Conservation (phyloP, 2,329 filamentous ascomycete species). For the Penicillium sp. region DNA sequence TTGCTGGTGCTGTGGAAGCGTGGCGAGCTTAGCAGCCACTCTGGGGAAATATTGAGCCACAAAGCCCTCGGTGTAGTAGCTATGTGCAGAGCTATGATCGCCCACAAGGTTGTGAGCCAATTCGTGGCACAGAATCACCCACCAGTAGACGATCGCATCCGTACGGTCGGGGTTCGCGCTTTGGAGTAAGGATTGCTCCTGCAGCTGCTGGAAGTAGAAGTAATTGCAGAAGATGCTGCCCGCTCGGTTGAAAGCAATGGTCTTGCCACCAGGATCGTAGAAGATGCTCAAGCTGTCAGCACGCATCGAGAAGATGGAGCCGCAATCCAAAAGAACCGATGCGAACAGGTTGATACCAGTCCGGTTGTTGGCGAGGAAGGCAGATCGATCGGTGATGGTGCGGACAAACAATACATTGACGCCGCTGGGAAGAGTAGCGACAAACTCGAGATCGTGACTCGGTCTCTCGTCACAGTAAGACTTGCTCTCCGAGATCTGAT, state of each 20-base stretch:
- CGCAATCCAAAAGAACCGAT: conserved; percentile 68
- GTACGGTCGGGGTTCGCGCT: conserved; percentile 53
- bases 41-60: conserved; percentile 75
- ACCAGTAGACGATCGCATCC: conserved; percentile 85
- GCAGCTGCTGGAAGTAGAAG: conserved; percentile 80
- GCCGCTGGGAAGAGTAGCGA: conserved; percentile 69
- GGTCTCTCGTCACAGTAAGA: conserved; percentile 83
- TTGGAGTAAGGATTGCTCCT: conserved; percentile 57
- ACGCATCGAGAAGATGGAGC: conserved; percentile 71
- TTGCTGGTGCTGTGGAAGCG: conserved; percentile 11
- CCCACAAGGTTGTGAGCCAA: conserved; percentile 88
- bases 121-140: conserved; percentile 93
- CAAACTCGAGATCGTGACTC: conserved; percentile 71
- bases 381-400: conserved; percentile 53
- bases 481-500: conserved; percentile 76
- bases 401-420: conserved; percentile 74
- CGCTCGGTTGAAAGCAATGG: conserved; percentile 88
- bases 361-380: conserved; percentile 66
- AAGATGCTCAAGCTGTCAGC: conserved; percentile 78
- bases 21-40: conserved; percentile 62
- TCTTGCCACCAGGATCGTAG: conserved; percentile 75
- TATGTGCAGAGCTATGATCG: conserved; percentile 77
- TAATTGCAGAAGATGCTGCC: conserved; percentile 95
- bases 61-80: conserved; percentile 82
- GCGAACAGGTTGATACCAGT: conserved; percentile 70